Conservation (phyloP, 306 rosid species). For the Potentilla sterilis region DNA sequence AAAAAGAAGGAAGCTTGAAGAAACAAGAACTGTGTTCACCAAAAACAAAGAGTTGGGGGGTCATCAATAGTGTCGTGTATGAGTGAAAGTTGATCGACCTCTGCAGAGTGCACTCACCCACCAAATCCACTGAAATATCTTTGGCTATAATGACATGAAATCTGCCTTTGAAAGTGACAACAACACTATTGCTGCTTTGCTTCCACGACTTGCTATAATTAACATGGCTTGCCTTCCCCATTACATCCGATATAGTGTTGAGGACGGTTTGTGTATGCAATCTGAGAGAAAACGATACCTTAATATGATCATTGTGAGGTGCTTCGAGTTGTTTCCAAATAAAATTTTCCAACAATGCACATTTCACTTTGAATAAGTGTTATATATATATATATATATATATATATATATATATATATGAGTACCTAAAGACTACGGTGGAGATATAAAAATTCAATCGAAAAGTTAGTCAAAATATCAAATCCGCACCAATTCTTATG, state of each 20-base stretch:
- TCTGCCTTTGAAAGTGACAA: slow-evolving; percentile 38
- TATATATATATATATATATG: too few relatives aligned
- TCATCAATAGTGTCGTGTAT: slow-evolving; percentile 46
- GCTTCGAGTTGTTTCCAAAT: too few relatives aligned
- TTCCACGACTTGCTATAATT: slow-evolving; percentile 23
- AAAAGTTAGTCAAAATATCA: too few relatives aligned
- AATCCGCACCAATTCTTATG: too few relatives aligned
- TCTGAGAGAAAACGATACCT: not conserved
- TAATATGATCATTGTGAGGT: not conserved
- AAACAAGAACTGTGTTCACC: not conserved
- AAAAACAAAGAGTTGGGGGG: not conserved
- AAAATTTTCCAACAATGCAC: too few relatives aligned
- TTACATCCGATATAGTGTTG: slow-evolving; percentile 29
- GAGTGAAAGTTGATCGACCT: slow-evolving; percentile 26
- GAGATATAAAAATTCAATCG: too few relatives aligned
- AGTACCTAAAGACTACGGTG: too few relatives aligned
- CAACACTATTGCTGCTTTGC: slow-evolving; percentile 15
- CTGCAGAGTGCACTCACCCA: slow-evolving; percentile 22
- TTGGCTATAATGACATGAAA: slow-evolving; percentile 37
- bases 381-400: too few relatives aligned
- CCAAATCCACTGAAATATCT: slow-evolving; percentile 44
- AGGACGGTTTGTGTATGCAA: not conserved
- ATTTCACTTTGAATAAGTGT: too few relatives aligned
- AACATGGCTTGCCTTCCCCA: not conserved
- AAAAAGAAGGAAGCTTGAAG: not conserved